Base-by-base conservation (phyloP, 352 stramenopile genomes). In the Salisapilia sapeloensis region DNA sequence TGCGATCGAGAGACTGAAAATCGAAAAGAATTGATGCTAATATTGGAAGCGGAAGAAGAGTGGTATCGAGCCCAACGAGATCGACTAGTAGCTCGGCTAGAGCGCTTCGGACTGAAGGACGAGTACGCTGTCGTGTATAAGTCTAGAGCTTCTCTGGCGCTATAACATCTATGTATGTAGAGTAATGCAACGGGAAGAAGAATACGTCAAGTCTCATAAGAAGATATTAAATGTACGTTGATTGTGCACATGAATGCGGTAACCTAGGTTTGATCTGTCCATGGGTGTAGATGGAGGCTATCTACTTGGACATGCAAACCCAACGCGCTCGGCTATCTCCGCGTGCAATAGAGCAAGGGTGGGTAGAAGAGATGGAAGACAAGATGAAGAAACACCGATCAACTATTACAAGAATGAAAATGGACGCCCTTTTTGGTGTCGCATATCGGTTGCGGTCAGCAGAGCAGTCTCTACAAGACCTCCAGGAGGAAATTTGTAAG, bases 261-360 rank as follows among this genome's bases (percentile, higher is more conserved):
- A n/a, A n/a, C n/a, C n/a, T n/a, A n/a, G n/a, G n/a, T n/a, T n/a
- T n/a, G n/a, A n/a, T n/a, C n/a, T n/a, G n/a, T n/a, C n/a, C n/a
- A n/a, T n/a, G n/a, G n/a, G n/a, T n/a, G 7, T 32, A 84, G 65
- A 65, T 87, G 56, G 67, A 87, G 43, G 63, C 59, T 17, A 78
- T 82, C 24, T 87, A 75, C 26, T 41, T 84, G 19, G 72, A 87
- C 33, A 87, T 84, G 72, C 58, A 80, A 35, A 72, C 55, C 0
- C 72, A 87, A 40, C 56, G 63, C 1, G 51, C 79, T 36, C 63
- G 65, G 7, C 53, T 87, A 9, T 87, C 67, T 1, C 67, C 72
- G 1, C 58, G 72, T 7, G 72, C 72, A 2, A 84, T 87, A 19
- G 63, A 82, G 16, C 63, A 84, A 6, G 72, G 72, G 1, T 87